These are phyloP conservation scores for Eutrema yunnanense DNA, from an alignment of 345 rosid species.

Conservation along the genomic window DNA sequence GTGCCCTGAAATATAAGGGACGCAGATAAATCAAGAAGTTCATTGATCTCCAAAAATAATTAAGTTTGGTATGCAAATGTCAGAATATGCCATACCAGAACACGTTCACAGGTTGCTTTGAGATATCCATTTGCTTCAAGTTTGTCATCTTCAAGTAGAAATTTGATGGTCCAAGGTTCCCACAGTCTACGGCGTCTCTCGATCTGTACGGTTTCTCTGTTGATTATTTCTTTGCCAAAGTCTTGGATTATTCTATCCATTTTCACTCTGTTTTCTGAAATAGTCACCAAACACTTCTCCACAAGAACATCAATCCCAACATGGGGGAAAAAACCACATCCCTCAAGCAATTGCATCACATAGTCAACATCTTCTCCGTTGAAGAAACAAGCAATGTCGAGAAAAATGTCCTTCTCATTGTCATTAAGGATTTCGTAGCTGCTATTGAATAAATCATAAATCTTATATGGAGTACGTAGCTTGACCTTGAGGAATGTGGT, in stretches of 20 bases:
- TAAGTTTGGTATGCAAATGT: neutral
- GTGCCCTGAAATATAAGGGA: conserved; percentile 11
- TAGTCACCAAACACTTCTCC: conserved; percentile 18
- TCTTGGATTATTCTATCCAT: conserved; percentile 27
- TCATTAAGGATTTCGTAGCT: conserved; percentile 7
- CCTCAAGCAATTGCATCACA: conserved; percentile 12
- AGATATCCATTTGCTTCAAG: conserved; percentile 5
- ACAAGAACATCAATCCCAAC: conserved; percentile 27
- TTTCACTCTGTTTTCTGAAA: neutral
- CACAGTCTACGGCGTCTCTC: conserved; percentile 13
- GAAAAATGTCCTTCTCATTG: conserved; percentile 3
- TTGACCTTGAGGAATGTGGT: neutral
- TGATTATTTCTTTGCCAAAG: conserved; percentile 19
- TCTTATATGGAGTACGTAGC: neutral
- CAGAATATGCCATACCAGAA: neutral
- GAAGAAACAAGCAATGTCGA: conserved; percentile 25
- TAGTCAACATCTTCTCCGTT: neutral
- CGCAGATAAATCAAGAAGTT: neutral
- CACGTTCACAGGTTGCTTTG: neutral
- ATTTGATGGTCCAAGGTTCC: neutral
- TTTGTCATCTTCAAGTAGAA: conserved; percentile 23
- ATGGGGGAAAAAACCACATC: conserved; percentile 16
- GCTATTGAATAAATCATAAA: neutral
- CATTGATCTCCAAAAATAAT: neutral
- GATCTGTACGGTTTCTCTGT: neutral